Conservation (phyloP, 2,329 filamentous ascomycete species). For the Penicillium sp. region DNA sequence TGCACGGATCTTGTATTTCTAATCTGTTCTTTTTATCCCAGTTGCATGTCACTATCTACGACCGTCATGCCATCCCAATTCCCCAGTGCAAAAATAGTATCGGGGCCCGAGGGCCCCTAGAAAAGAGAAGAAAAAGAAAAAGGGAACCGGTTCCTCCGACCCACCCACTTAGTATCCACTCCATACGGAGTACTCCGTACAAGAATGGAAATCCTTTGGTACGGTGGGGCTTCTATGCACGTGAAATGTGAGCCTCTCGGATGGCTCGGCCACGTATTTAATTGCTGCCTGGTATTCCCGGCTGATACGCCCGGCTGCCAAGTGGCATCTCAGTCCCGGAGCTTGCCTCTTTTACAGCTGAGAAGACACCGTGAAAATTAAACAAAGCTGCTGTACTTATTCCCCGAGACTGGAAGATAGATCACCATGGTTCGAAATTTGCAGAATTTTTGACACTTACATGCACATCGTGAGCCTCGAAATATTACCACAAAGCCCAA, state of each 20-base stretch:
- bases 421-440: background rate
- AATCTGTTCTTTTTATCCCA: background rate
- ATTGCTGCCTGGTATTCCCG: background rate
- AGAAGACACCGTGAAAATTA: background rate
- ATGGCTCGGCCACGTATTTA: slow-evolving; percentile 4
- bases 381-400: background rate
- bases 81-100: background rate
- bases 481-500: background rate
- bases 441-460: background rate
- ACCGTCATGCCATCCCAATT: background rate
- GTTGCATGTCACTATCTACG: background rate
- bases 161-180: background rate
- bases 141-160: slow-evolving; percentile 1
- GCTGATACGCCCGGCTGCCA: background rate
- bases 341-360: background rate
- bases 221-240: slow-evolving; percentile 3
- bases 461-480: background rate
- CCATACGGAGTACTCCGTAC: background rate
- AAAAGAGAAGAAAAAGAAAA: background rate
- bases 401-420: background rate
- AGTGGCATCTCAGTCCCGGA: background rate
- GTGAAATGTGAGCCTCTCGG: slow-evolving; percentile 17
- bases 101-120: background rate
- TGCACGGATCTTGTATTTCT: background rate
- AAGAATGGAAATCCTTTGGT: background rate